Base-by-base conservation (phyloP, 805 yeast species). In the Schwanniomyces yamadae region DNA sequence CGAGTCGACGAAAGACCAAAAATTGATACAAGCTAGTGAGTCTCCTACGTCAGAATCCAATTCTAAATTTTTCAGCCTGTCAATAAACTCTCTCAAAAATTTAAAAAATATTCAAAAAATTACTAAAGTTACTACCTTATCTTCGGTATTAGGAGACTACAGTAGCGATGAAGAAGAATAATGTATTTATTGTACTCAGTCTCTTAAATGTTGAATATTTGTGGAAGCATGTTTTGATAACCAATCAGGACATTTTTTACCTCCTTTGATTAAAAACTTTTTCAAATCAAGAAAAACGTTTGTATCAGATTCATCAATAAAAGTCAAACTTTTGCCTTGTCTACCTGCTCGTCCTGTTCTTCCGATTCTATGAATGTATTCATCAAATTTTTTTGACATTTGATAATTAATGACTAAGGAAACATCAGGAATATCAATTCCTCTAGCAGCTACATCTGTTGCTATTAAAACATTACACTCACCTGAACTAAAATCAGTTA, bases 271-370 rank as follows among this genome's bases (percentile, higher is more conserved):
- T 34, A 82, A 58, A 59, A 78, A 71, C 44, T 63, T 63, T 52
- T 68, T 66, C 50, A 81, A 56, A 43, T 74, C 81, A 35, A 59
- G 57, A 36, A 83, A 69, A 1, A 79, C 61, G 1, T 64, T 73
- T 10, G 61, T 57, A 47, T 84, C 90, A 4, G 70, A 71, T 9
- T 71, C 72, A 36, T 76, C 78, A 43, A 89, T 57, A 45, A 86
- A 84, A 0, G 96, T 84, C 9, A 81, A 66, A 4, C 96, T 83
- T 7, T 74, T 68, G 29, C 99, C 99, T 5, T 55, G 55, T 31
- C 76, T 78, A 0, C 97, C 98, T 0, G 96, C 97, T 59, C 99
- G 77, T 24, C 98, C 99, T 0, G 99, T 91, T 63, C 99, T 80
- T 39, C 99, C 99, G 33, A 91, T 83, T 54, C 98, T 74, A 61